Percentiles rank a stretch among this genome's conserved stretches.
phyloP scores from a whole-genome alignment of 139 green algal genomes.

The Limnomonas spitsbergensis region DNA sequence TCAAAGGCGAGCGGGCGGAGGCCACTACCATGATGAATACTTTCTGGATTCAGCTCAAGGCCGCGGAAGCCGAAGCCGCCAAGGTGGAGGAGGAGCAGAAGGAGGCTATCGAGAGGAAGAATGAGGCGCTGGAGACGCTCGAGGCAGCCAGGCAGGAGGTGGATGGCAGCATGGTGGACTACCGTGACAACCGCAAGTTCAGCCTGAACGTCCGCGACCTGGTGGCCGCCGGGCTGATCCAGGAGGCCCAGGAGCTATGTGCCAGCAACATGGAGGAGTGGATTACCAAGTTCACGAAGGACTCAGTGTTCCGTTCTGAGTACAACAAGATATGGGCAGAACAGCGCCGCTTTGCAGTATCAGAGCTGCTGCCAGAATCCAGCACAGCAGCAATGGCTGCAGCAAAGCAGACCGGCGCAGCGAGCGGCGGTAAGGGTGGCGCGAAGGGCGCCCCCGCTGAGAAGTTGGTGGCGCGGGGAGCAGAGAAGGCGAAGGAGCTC shows the following conservation, averaged over 20 bases:
- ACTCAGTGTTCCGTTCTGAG: conserved; percentile 36
- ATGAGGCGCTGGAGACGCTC: conserved; percentile 27
- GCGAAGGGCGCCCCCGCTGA: conserved; percentile 1
- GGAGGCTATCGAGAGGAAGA: conserved; percentile 38
- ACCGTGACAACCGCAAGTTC: conserved; percentile 56
- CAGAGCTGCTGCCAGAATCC: conserved; percentile 47
- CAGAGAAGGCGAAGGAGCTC: conserved; percentile 46
- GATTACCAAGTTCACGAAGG: conserved; percentile 30
- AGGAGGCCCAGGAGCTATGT: conserved; percentile 35
- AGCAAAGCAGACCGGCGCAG: background rate
- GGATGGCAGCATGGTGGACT: conserved; percentile 40
- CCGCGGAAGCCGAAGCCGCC: background rate
- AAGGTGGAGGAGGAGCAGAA: conserved; percentile 40
- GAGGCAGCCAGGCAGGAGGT: conserved; percentile 25
- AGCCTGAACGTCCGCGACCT: conserved; percentile 52
- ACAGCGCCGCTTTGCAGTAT: conserved; percentile 50
- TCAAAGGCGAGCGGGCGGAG: conserved; percentile 49
- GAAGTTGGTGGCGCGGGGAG: conserved; percentile 30
- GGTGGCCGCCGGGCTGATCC: conserved; percentile 41
- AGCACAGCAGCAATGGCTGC: conserved; percentile 14
- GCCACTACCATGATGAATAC: conserved; percentile 46
- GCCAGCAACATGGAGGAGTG: conserved; percentile 23
- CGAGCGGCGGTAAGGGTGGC: background rate
- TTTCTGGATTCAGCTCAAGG: conserved; percentile 19
- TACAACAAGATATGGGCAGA: conserved; percentile 45